A percentile compares a stretch with the other conserved stretches of the same genome.
Evolutionary conservation across 257 asterid genomes (phyloP).

Genomic region (Solanum dulcamara): DNA sequence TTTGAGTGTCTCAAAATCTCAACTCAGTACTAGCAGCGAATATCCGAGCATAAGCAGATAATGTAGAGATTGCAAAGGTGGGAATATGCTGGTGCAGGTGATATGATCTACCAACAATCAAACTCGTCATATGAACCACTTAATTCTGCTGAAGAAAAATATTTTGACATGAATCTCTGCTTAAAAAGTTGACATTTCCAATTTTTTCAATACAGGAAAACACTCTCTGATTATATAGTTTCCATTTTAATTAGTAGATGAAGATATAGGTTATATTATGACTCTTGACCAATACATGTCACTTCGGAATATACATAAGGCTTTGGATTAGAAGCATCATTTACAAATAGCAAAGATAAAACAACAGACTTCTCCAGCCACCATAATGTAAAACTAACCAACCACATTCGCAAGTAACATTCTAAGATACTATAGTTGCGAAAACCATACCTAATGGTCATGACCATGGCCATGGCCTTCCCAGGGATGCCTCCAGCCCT

Average conservation of each 20-base stretch:
- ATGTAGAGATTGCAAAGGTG: neutral
- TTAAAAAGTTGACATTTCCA: neutral
- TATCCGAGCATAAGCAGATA: neutral
- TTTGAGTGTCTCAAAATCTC: neutral
- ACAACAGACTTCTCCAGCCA: neutral
- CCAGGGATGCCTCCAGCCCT: slow-evolving; percentile 99
- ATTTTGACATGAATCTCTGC: neutral
- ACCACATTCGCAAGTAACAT: neutral
- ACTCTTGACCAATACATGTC: neutral
- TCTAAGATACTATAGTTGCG: neutral
- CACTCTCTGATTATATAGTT: neutral
- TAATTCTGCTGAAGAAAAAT: neutral
- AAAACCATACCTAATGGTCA: slow-evolving; percentile 40
- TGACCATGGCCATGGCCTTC: slow-evolving; percentile 74
- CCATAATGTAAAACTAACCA: neutral
- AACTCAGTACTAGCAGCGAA: neutral
- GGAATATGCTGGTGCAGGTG: neutral
- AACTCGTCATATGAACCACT: neutral
- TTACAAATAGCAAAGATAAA: neutral
- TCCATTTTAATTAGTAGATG: neutral
- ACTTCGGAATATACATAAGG: neutral
- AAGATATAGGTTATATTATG: neutral
- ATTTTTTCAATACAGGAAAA: neutral
- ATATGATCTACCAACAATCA: neutral
- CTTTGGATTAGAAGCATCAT: neutral